Base-by-base conservation (phyloP, 1,139 yeast genomes). In the Pichia norvegensis region DNA sequence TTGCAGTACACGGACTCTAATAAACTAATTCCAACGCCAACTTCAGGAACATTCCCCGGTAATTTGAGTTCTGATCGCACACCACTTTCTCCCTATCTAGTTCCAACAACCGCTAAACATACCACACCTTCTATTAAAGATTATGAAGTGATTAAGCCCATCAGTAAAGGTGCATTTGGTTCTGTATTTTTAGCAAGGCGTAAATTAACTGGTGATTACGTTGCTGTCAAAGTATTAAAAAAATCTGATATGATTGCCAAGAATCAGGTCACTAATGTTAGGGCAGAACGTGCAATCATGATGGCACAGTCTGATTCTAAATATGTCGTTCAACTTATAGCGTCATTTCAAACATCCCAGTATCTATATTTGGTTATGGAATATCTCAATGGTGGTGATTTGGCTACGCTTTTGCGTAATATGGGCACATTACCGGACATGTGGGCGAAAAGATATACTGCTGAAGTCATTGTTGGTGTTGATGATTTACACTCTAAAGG, bases 151-250 rank as follows among this genome's bases (percentile, higher is more conserved):
- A 70, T 94, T 47, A 88, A 88, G 60, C 96, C 98, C 0, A 88
- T 94, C 45, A 85, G 96, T 60, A 86, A 87, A 60, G 99, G 99
- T 29, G 98, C 99, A 0, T 94, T 90, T 70, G 98, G 98, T 0
- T 84, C 95, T 36, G 99, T 94, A 1, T 92, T 81, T 61, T 69
- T 94, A 17, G 92, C 96, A 0, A 78, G 82, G 52, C 76, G 94
- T 55, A 82, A 79, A 56, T 65, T 84, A 14, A 92, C 97, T 0
- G 97, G 97, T 2, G 98, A 94, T 52, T 85, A 88, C 62, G 94
- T 85, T 55, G 98, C 99, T 1, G 88, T 94, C 50, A 94, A 94
- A 62, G 94, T 90, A n/a, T 69, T 94, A 52, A 85, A 83, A 55
- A 94, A 94, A 63, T 77, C 95, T 6, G 98, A 92, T 63, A 92